Evolutionary conservation across 2,329 filamentous ascomycete genomes (phyloP), one percentile per base, ranked within the genome.

Genomic region (Stemphylium lycopersici): DNA sequence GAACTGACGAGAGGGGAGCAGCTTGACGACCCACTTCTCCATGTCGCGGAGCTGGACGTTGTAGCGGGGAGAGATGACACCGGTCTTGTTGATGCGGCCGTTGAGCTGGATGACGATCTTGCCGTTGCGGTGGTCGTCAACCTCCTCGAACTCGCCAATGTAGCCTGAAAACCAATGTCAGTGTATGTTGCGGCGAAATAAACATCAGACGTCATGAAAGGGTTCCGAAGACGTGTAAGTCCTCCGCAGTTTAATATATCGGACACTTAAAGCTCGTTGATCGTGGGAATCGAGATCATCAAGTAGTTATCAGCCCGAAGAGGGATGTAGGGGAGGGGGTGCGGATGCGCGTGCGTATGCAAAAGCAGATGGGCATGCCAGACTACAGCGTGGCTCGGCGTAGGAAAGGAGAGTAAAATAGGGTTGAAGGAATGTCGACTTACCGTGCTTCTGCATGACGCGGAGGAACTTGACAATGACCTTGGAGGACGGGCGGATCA

Each of bases 271-370:
- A 99, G 91, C 93, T 91, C 93, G 91, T 87, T 89, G 85, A 88
- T 89, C 90, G 92, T 97, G 81, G 84, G 73, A 62, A 76, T 79
- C 86, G 87, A 89, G 88, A 93, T 88, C 87, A 87, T 91, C 88
- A 89, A 91, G 93, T 96, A 99, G 95, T 98, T 98, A 98, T 98
- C 91, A 97, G 90, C 89, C 93, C 93, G 95, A 95, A 88, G 74
- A 60, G 50, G 42, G 37, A 31, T 31, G 36, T 31, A 37, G 62
- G 54, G 71, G 34, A 20, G 67, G 67, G 61, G 52, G n/a, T n/a
- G n/a, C n/a, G n/a, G 41, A 4, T 58, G 57, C 71, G 42, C 31
- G 32, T 48, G 36, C 13, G 7, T 26, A 8, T 26, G 7, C 24
- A 26, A 24, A 47, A 15, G 24, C 44, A 20, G 4, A 20, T 16